Base-by-base conservation (phyloP, 345 rosid species). In the Barbarea vulgaris region DNA sequence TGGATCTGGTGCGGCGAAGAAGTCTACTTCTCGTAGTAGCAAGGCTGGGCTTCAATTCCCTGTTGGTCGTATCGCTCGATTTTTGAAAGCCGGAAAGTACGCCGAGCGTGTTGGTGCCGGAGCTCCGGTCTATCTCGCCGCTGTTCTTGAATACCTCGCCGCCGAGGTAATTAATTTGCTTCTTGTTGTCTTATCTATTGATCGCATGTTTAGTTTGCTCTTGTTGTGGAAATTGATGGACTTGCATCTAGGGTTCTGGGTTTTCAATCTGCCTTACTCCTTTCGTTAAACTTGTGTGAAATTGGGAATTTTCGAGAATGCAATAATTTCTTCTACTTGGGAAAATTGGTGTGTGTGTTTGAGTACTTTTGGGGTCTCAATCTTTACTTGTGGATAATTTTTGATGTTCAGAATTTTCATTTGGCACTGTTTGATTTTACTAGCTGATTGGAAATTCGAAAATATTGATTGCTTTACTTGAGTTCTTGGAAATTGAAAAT, bases 61-160 rank as follows among this genome's bases (percentile, higher is more conserved):
- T 0, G 97, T 93, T 0, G 97, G 98, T 67, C 98, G 96, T 85
- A 91, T 93, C 30, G 98, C 97, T 25, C 80, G 98, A 15, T 93
- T 93, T 77, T 85, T 93, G 54, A 93, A 93, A 78, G 97, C 97
- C 33, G 98, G 97, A 3, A 93, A 93, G 69, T 93, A 93, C 53
- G 98, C 98, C 27, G 98, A 93, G 55, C 95, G 98, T 13, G 98
- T 93, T 2, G 98, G 98, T 3, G 98, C 96, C n/a, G 98, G 95
- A 4, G 98, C 98, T 48, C 98, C 98, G 27, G 98, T 93, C 31
- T 93, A 93, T 67, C 97, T 93, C n/a, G 98, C 98, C 21, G 97
- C 98, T 47, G 98, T 91, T 48, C 98, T 93, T 11, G 98, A 93
- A 52, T 93, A 93, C 61, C 95, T 93, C 1, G 97, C 98, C 13